Evolutionary conservation across 768 basidiomycete species (phyloP).

Genomic region (Clitopilus hobsonii): DNA sequence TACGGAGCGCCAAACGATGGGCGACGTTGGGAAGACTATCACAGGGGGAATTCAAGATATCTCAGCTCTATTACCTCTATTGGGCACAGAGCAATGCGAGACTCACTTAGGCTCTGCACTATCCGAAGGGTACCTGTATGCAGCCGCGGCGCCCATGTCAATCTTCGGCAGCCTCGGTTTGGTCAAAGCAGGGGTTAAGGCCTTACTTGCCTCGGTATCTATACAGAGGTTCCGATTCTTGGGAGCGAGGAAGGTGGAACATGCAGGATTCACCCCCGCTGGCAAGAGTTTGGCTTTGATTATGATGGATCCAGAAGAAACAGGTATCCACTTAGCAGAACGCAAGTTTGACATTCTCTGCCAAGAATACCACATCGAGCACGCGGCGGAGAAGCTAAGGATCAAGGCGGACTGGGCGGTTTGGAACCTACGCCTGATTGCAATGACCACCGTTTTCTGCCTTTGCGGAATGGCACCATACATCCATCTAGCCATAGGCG

Average conservation of each 20-base stretch:
- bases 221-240: not conserved
- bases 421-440: constrained; percentile 9
- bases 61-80: constrained; percentile 17
- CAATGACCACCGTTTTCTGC: constrained; percentile 1
- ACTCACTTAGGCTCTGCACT: constrained; percentile 14
- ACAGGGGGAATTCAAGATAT: constrained; percentile 19
- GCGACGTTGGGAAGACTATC: constrained; percentile 6
- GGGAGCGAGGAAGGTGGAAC: constrained; percentile 7
- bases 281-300: constrained; percentile 10
- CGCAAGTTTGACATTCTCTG: constrained; percentile 5
- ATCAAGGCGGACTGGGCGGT: not conserved
- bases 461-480: constrained; percentile 6
- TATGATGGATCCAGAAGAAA: constrained; percentile 8
- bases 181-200: constrained; percentile 13
- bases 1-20: too few relatives aligned
- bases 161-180: constrained; percentile 19
- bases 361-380: constrained; percentile 5
- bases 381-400: not conserved
- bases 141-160: constrained; percentile 18
- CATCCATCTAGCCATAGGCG: constrained; percentile 2
- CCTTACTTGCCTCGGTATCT: constrained; percentile 9
- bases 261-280: constrained; percentile 9
- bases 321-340: constrained; percentile 6
- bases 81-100: constrained; percentile 20
- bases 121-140: constrained; percentile 15